Percentiles rank a stretch among this genome's conserved stretches.
phyloP scores from a whole-genome alignment of 2,329 filamentous ascomycete genomes.

The Pyricularia sp. region DNA sequence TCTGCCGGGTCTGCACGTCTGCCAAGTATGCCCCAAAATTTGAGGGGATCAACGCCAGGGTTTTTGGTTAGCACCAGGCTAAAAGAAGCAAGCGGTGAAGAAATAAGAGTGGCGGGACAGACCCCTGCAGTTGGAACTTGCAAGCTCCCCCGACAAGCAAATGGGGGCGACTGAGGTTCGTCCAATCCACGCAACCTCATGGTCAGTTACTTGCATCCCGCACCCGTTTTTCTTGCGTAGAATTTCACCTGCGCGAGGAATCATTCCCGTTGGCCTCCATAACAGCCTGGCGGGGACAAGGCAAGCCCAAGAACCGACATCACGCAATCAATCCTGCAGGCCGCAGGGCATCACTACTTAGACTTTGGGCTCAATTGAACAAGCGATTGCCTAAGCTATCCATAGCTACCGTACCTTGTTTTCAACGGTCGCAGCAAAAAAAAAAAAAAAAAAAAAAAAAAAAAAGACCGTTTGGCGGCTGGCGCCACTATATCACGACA shows the following conservation, averaged over 20 bases:
- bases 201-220: not conserved
- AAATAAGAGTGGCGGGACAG: not conserved
- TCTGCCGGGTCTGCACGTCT: not conserved
- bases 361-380: not conserved
- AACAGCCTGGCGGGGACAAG: not conserved
- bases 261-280: not conserved
- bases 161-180: not conserved
- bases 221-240: not conserved
- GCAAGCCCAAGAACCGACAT: not conserved
- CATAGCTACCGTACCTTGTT: not conserved
- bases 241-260: not conserved
- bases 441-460: too few species aligned
- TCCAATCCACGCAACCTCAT: not conserved
- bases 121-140: not conserved
- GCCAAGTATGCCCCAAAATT: not conserved
- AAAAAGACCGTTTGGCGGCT: conserved; percentile 1
- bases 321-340: not conserved
- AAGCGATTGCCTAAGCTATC: not conserved
- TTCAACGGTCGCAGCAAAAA: not conserved
- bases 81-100: not conserved
- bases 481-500: not conserved
- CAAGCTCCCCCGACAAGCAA: not conserved
- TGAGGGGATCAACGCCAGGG: not conserved
- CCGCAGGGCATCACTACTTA: not conserved
- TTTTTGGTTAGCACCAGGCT: not conserved